A percentile compares a stretch with the other conserved stretches of the same genome.
Conservation (phyloP, 352 stramenopile species). For the Pythium folliculosum region DNA sequence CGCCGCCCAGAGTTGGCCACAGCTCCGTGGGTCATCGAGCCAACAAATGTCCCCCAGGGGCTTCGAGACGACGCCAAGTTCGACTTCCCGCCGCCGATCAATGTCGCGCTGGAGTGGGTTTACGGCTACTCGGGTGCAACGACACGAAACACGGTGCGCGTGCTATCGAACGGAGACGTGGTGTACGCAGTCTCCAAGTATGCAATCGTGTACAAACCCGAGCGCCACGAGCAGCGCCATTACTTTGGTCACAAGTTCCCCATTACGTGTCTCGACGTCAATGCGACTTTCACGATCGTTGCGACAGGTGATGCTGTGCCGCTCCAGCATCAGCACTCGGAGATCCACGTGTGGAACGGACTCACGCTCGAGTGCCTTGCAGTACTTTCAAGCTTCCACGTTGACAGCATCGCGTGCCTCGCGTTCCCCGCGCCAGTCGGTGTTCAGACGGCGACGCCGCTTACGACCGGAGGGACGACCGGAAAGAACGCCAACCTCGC, state of each 20-base stretch:
- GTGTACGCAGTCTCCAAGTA: constrained; percentile 81
- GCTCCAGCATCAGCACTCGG: constrained; percentile 30
- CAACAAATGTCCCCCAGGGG: constrained; percentile 15
- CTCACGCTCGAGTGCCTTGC: constrained; percentile 68
- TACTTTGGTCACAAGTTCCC: constrained; percentile 62
- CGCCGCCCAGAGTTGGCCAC: constrained; percentile 27
- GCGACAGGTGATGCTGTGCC: constrained; percentile 53
- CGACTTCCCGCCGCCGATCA: constrained; percentile 57
- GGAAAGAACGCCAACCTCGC: constrained; percentile 31
- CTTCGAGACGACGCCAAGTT: neutral
- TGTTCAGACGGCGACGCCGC: constrained; percentile 18
- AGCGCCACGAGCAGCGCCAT: constrained; percentile 64
- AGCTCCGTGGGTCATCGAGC: constrained; percentile 56
- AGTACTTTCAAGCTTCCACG: constrained; percentile 65
- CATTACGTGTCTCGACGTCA: constrained; percentile 68
- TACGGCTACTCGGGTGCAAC: constrained; percentile 61
- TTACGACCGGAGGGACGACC: constrained; percentile 39
- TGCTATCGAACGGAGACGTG: constrained; percentile 54
- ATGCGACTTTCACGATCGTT: constrained; percentile 57
- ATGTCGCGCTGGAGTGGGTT: constrained; percentile 76
- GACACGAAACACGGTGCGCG: constrained; percentile 48
- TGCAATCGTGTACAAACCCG: constrained; percentile 67
- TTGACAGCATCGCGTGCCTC: constrained; percentile 50
- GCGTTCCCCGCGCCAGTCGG: constrained; percentile 57
- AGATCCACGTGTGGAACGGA: constrained; percentile 78